Base-by-base conservation (phyloP, 2,329 filamentous ascomycete genomes). In the Sporothrix pallida region DNA sequence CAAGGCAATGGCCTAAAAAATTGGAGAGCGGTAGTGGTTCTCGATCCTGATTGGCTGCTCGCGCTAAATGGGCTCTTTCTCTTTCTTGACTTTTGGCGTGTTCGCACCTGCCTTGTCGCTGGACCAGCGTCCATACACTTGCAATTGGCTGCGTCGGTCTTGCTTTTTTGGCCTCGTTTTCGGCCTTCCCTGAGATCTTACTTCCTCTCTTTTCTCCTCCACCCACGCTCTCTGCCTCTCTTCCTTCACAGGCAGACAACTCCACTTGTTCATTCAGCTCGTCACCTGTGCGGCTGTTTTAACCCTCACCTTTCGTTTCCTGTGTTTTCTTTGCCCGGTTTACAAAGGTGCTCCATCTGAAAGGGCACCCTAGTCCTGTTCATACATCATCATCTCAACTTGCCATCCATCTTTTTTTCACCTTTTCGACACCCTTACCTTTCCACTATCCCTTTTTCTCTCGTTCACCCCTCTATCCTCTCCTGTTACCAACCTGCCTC, bases 1-100 rank as follows among this genome's bases (percentile, higher is more conserved):
- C 52, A 56, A 70, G 67, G 31, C 50, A 6, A 52, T 37, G 31
- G 31, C 31, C 52, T 56, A n/a, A 42, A 50, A 70, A 71, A 48
- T 62, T 60, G 69, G 54, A 60, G 37, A 60, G n/a, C 2, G 37
- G 12, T 12, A 6, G 44, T 3, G 13, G 3, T n/a, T 23, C 42
- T 31, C n/a, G 20, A 37, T 7, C 8, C 69, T 62, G 4, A 71
- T 71, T 71, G 69, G 69, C 69, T 71, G 54, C 15, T 15, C n/a
- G 15, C 10, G 26, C 20, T 23, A 62, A 60, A 46, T 44, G 52
- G 52, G 50, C 62, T 46, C 23, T 48, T 15, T 58, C 62, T 46
- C 23, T 48, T 15, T 58, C 13, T 60, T 20, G 9, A 26, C 42
- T 8, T 71, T 50, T 23, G 26, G 17, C 54, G n/a, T 42, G 23